Evolutionary conservation across 1,139 yeast species (phyloP), one percentile per base, ranked within the genome.

Genomic region (Yamadazyma songkhlaensis): DNA sequence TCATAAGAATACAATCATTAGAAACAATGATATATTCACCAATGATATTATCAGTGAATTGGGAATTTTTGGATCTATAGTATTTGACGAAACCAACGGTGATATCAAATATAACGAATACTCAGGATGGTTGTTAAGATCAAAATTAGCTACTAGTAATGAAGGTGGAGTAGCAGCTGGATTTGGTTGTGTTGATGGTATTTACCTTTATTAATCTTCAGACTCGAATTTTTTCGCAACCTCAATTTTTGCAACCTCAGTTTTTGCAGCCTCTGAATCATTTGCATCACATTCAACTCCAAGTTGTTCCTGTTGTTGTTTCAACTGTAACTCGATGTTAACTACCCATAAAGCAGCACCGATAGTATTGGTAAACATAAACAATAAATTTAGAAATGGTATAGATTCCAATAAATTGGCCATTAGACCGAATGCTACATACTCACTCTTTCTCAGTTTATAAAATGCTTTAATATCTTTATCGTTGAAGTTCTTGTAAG

Each of bases 101-200:
- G 71, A 77, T 29, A 66, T 84, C 8, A 53, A 77, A 33, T 57
- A 67, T 34, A 92, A 92, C 57, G 77, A 78, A 31, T 76, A 77
- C 47, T 79, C 89, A 1, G 97, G 97, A 5, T 87, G 87, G 79
- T 71, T 92, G 46, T 67, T 92, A 50, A 79, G 98, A 61, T 87
- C 97, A 3, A 92, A 92, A 60, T 78, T 89, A 42, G 83, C 87
- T 48, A 69, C 84, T 3, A 84, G 95, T 39, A 81, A 92, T 60
- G 98, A 92, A 66, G 98, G 98, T 35, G 98, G 98, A 27, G 97
- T 92, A 25, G 97, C 97, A 23, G 97, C 98, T 10, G 98, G 98
- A 0, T 92, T 86, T 62, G 98, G 97, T 9, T 89, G 97, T 60
- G 88, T 92, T 37, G 98, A 92, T 60, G 85, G 90, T 51, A 57